phyloP scores from a whole-genome alignment of 2,329 filamentous ascomycete species.

The Metarhizium anisopliae region DNA sequence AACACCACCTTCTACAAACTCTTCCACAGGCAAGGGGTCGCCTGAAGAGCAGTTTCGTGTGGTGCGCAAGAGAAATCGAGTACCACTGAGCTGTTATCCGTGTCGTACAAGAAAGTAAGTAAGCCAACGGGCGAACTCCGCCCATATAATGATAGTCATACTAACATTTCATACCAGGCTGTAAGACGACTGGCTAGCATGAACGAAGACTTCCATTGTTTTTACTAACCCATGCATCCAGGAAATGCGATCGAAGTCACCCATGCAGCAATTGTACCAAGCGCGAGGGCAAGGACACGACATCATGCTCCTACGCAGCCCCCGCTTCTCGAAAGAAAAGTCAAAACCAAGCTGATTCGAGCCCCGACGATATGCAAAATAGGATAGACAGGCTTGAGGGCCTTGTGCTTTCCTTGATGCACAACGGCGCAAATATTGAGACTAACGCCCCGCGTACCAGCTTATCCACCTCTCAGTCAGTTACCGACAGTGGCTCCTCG shows the following conservation, averaged over 20 bases:
- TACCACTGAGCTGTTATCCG: constrained; percentile 84
- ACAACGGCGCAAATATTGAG: constrained; percentile 57
- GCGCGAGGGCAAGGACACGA: constrained; percentile 71
- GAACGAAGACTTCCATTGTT: not conserved
- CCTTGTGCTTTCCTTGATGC: constrained; percentile 88
- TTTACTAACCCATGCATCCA: constrained; percentile 14
- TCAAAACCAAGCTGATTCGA: constrained; percentile 49
- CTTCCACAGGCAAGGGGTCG: constrained; percentile 67
- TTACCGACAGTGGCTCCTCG: constrained; percentile 35
- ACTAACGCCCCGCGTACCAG: constrained; percentile 22
- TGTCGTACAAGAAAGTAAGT: constrained; percentile 82
- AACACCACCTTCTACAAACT: constrained; percentile 68
- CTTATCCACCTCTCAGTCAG: constrained; percentile 26
- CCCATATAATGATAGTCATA: not conserved
- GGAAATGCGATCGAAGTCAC: constrained; percentile 88
- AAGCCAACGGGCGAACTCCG: not conserved
- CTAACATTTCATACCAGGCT: constrained; percentile 24
- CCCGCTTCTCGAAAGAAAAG: constrained; percentile 64
- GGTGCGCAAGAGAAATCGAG: constrained; percentile 83
- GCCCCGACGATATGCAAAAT: constrained; percentile 95
- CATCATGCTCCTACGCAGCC: constrained; percentile 77
- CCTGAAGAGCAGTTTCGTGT: constrained; percentile 82
- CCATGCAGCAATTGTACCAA: constrained; percentile 95
- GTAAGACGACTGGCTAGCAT: constrained; percentile 13
- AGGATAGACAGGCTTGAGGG: constrained; percentile 92